Percentiles rank a stretch among this genome's conserved stretches.
Conservation (phyloP, 169 alveolate genomes). For the Eimeria praecox region DNA sequence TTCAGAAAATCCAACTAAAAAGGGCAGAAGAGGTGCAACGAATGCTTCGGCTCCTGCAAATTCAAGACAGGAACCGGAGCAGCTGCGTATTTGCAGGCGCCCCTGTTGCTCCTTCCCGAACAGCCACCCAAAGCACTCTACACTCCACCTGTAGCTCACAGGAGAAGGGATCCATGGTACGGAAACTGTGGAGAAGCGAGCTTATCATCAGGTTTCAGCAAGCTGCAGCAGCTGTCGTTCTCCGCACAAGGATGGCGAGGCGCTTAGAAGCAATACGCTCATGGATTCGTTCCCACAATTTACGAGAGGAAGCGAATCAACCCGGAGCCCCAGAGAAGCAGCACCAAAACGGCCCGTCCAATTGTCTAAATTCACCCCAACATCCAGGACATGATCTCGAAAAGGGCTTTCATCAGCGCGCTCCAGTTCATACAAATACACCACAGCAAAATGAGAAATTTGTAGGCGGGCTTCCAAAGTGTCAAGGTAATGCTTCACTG, state of each 20-base stretch:
- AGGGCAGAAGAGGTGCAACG: slow-evolving; percentile 7
- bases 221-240: slow-evolving; percentile 18
- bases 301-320: slow-evolving; percentile 13
- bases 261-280: slow-evolving; percentile 34
- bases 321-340: not conserved
- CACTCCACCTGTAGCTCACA: not conserved
- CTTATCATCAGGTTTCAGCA: not conserved
- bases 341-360: not conserved
- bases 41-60: slow-evolving; percentile 3
- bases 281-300: slow-evolving; percentile 18
- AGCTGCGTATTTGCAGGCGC: slow-evolving; percentile 32
- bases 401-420: not conserved
- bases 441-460: not conserved
- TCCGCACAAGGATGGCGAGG: slow-evolving; percentile 8
- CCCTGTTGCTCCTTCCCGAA: slow-evolving; percentile 40
- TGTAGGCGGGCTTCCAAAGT: not conserved
- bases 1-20: slow-evolving; percentile 2
- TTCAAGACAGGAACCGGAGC: slow-evolving; percentile 49
- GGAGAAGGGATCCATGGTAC: not conserved
- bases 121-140: not conserved
- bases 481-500: not conserved
- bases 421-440: not conserved
- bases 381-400: not conserved
- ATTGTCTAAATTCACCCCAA: not conserved
- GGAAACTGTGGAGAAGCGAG: slow-evolving; percentile 19